Evolutionary conservation across 371 early-diverging fungal genomes (phyloP), one percentile per base, ranked within the genome.

Genomic region (Basidiobolus meristosporus): DNA sequence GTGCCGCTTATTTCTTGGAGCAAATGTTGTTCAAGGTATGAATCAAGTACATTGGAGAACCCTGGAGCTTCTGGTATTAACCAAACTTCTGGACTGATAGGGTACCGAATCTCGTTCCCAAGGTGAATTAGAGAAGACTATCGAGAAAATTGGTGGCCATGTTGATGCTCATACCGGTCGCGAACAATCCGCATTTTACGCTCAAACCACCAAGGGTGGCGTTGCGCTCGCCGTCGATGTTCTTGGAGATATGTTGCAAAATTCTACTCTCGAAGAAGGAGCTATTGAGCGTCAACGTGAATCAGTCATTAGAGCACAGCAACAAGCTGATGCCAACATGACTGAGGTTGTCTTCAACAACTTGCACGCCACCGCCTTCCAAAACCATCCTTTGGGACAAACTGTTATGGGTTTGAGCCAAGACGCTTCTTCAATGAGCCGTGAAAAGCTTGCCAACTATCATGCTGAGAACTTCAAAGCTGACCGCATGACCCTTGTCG

Each of bases 11-110:
- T 66, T 95, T 97, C 46, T 60, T 97, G 37, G 98, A 97, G 62
- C 98, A 97, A 59, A 89, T 97, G 88, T 82, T 90, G 10, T 96
- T 97, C 73, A 93, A 96, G 79, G 92, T 85, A 66, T 22, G 48
- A 23, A 40, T 41, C 23, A 7, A 28, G n/a, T 31, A 19, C 7
- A 26, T 31, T 31, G 22, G 30, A 38, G 36, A 9, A 32, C 43
- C 33, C 11, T 1, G 31, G 32, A 29, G 21, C 28, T 31, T 17
- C 17, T 39, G 10, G 15, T 18, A 36, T 15, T 30, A 16, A 39
- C 23, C 26, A 16, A 20, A n/a, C n/a, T n/a, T 43, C n/a, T 37
- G 7, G 31, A 3, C 31, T 35, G 35, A 20, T 50, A 90, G 87
- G 96, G 96, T 33, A 91, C 93, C 31, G 65, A 69, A 41, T 47